phyloP scores from a whole-genome alignment of 352 stramenopile genomes.

The Phytophthora hybrid region DNA sequence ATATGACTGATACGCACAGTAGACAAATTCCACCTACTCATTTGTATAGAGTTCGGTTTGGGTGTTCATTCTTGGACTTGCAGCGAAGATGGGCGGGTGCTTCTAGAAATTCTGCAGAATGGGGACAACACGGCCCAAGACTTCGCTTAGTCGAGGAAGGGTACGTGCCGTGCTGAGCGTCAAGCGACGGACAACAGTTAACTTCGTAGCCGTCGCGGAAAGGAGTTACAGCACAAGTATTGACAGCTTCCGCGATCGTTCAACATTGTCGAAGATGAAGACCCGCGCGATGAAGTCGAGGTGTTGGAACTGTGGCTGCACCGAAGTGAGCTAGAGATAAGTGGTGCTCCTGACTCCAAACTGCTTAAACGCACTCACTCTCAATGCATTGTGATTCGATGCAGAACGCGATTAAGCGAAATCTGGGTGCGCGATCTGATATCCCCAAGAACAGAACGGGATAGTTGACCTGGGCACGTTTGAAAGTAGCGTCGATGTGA shows the following conservation, averaged over 20 bases:
- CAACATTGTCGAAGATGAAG: background rate
- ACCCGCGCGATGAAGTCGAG: background rate
- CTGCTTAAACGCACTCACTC: background rate
- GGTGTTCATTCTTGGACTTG: background rate
- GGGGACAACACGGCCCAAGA: background rate
- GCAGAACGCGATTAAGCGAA: constrained; percentile 29
- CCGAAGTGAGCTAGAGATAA: background rate
- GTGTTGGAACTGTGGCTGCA: background rate
- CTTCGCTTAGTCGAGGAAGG: background rate
- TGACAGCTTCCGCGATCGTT: background rate
- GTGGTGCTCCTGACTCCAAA: background rate
- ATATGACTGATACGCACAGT: too few relatives aligned
- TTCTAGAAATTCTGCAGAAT: background rate
- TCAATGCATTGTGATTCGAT: constrained; percentile 11
- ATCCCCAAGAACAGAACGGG: constrained; percentile 22
- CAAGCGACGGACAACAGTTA: background rate
- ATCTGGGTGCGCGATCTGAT: constrained; percentile 23
- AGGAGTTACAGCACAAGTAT: background rate
- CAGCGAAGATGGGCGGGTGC: background rate
- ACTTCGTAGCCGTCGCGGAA: background rate
- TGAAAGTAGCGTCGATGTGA: constrained; percentile 34
- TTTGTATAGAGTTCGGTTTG: too few relatives aligned
- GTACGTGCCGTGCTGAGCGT: background rate
- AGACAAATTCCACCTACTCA: too few relatives aligned
- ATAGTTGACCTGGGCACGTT: constrained; percentile 19